Conservation (phyloP, 441 rosid genomes). For the Daphne laureola region DNA sequence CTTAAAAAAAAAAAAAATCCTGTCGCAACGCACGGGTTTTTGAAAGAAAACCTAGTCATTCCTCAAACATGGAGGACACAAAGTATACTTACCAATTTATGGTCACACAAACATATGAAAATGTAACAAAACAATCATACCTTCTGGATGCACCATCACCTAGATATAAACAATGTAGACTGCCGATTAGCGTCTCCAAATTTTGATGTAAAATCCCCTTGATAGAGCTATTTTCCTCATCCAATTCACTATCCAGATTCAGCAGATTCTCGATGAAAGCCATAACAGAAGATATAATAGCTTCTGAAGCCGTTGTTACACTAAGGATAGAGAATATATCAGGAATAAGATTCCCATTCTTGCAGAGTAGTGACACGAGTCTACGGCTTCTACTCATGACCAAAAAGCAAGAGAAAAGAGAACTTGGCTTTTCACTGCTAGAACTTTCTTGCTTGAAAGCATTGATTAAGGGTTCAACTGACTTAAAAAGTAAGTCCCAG, state of each 20-base stretch:
- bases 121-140: slow-evolving; percentile 26
- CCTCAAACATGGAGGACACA: too few relatives aligned
- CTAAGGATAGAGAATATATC: slow-evolving; percentile 79
- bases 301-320: slow-evolving; percentile 69
- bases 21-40: too few relatives aligned
- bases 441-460: slow-evolving; percentile 90
- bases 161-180: slow-evolving; percentile 67
- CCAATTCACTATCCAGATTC: slow-evolving; percentile 55
- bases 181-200: slow-evolving; percentile 49
- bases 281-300: slow-evolving; percentile 59
- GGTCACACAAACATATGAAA: too few relatives aligned
- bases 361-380: slow-evolving; percentile 48
- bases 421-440: slow-evolving; percentile 93
- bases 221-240: slow-evolving; percentile 35
- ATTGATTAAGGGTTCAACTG: slow-evolving; percentile 63
- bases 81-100: too few relatives aligned
- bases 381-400: slow-evolving; percentile 80
- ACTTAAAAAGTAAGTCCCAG: slow-evolving; percentile 83
- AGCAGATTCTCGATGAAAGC: slow-evolving; percentile 79
- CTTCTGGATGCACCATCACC: slow-evolving; percentile 52
- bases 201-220: slow-evolving; percentile 49
- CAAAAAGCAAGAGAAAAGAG: slow-evolving; percentile 83
- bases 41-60: too few relatives aligned
- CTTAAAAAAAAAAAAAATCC: too few relatives aligned
- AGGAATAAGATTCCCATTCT: slow-evolving; percentile 67